Percentiles rank a stretch among this genome's conserved stretches.
Evolutionary conservation across 495 filamentous ascomycete species (phyloP).

Genomic region (Beverwykella pulmonaria): DNA sequence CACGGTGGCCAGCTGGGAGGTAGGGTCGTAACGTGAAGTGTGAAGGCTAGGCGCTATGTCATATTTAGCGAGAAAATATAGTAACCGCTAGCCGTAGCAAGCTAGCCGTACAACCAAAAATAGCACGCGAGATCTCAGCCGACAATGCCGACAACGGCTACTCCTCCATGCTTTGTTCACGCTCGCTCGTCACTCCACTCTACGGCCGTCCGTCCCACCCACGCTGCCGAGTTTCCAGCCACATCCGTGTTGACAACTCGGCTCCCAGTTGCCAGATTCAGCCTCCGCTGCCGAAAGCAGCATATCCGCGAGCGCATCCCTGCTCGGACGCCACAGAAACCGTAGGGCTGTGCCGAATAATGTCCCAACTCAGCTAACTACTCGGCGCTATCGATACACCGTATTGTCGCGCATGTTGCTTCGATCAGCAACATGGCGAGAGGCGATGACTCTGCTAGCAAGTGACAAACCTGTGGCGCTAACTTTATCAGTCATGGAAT

Average conservation of each 20-base stretch:
- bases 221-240: constrained; percentile 7
- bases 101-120: constrained; percentile 17
- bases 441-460: constrained; percentile 14
- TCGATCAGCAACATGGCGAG: constrained; percentile 18
- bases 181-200: constrained; percentile 3
- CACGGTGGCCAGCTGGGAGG: constrained; percentile 16
- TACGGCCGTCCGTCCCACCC: not conserved
- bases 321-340: constrained; percentile 8
- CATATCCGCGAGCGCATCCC: constrained; percentile 15
- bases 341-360: constrained; percentile 24
- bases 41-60: constrained; percentile 10
- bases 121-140: constrained; percentile 8
- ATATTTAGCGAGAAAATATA: constrained; percentile 10
- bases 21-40: constrained; percentile 10
- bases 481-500: constrained; percentile 29
- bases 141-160: not conserved
- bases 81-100: constrained; percentile 15
- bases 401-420: constrained; percentile 28
- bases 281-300: not conserved
- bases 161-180: no score
- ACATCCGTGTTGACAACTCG: constrained; percentile 2
- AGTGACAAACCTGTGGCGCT: constrained; percentile 29
- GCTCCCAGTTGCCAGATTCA: constrained; percentile 1
- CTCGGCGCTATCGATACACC: constrained; percentile 34
- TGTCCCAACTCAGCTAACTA: constrained; percentile 20